Percentiles rank a stretch among this genome's conserved stretches.
Conservation (phyloP, 148 eudicot genomes). For the Heliosperma pusillum region DNA sequence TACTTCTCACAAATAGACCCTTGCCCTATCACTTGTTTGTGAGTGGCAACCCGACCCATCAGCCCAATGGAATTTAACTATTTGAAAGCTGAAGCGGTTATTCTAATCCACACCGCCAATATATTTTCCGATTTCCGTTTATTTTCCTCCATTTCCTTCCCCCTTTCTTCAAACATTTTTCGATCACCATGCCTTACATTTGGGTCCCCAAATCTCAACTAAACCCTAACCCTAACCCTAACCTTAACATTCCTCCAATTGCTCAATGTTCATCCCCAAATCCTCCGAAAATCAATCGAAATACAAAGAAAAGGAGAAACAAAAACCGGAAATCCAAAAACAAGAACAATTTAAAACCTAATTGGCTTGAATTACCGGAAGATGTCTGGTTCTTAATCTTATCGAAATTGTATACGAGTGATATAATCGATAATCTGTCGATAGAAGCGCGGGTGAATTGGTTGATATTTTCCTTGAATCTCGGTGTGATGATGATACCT, state of each 20-base stretch:
- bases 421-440: slow-evolving; percentile 32
- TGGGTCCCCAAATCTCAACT: neutral
- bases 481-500: slow-evolving; percentile 32
- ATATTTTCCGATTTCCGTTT: too few species aligned
- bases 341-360: neutral
- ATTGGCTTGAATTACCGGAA: slow-evolving; percentile 24
- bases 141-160: neutral
- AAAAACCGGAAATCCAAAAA: neutral
- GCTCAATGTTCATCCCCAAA: neutral
- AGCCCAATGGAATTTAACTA: too few species aligned
- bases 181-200: neutral
- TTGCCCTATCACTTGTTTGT: too few species aligned
- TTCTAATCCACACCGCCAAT: too few species aligned
- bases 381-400: slow-evolving; percentile 24
- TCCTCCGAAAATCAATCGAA: neutral
- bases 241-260: neutral
- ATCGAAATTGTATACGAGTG: slow-evolving; percentile 10
- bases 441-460: slow-evolving; percentile 43
- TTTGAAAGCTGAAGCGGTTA: too few species aligned
- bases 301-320: neutral
- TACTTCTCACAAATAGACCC: too few species aligned
- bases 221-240: neutral
- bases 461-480: slow-evolving; percentile 30
- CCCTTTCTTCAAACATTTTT: too few species aligned
- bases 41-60: too few species aligned